Base-by-base conservation (phyloP, 208 protist genomes). In the Angomonas ambiguus region DNA sequence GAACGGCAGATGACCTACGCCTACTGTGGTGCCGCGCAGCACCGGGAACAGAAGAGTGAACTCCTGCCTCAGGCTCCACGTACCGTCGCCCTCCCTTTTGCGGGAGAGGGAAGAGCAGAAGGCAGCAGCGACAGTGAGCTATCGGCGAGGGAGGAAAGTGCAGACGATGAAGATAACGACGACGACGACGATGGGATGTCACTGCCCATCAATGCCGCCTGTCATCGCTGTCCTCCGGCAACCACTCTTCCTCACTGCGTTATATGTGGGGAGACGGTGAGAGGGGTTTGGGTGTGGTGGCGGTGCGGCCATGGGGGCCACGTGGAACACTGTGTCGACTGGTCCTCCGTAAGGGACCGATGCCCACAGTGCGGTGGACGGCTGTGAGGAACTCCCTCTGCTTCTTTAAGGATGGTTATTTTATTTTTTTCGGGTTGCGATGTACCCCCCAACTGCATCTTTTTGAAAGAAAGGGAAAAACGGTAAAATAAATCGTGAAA, bases 241-340 rank as follows among this genome's bases (percentile, higher is more conserved):
- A 10, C 5, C n/a, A 8, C 55, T 10, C 24, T 11, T 32, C 25
- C 27, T 8, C 16, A 18, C 11, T 95, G 89, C 65, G 86, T 90
- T 20, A 85, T 95, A 16, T 95, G 89, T 30, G 81, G 92, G 62
- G 80, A 86, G 61, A 72, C 88, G 27, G 89, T 95, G 55, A 86
- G 93, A 48, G 89, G 89, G 1, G 67, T 93, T n/a, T 95, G 82
- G 60, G 73, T 86, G 31, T 92, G 85, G 82, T 76, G 91, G 61
- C 79, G 72, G n/a, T 95, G 89, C 58, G 84, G 89, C 0, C 89
- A 95, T 62, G 89, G 89, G 38, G 89, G 89, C 0, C 89, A 95
- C 53, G 75, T 84, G 16, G 75, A 95, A 51, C 89, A 95, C 66
- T 81, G 92, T 11, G 65, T 88, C 53, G 80, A 89, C 69, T 95